A percentile compares a stretch with the other conserved stretches of the same genome.
These are phyloP conservation scores for Nannizziopsis arthrosporioides DNA, from an alignment of 2,329 filamentous ascomycete species.

Conservation along the genomic window DNA sequence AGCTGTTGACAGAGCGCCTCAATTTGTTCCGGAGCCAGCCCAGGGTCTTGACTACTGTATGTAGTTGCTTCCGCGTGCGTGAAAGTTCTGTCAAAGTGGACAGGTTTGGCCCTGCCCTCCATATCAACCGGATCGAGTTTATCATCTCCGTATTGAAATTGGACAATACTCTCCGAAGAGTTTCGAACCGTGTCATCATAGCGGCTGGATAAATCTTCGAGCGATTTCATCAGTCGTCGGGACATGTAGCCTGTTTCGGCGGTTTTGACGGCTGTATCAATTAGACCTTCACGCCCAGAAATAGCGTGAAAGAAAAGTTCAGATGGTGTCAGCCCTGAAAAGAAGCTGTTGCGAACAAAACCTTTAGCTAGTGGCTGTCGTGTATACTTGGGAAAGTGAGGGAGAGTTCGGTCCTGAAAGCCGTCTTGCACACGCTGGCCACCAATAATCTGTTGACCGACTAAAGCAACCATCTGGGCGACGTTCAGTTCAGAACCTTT, in stretches of 20 bases:
- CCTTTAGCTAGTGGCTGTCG: constrained; percentile 90
- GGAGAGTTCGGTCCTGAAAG: constrained; percentile 88
- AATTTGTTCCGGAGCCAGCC: constrained; percentile 65
- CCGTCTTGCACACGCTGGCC: constrained; percentile 86
- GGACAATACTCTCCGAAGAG: constrained; percentile 75
- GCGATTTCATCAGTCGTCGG: constrained; percentile 88
- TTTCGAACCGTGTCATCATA: constrained; percentile 95
- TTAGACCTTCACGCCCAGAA: constrained; percentile 92
- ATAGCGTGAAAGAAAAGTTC: constrained; percentile 99
- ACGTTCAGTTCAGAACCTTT: constrained; percentile 98
- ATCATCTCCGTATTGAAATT: constrained; percentile 96
- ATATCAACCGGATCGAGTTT: constrained; percentile 94
- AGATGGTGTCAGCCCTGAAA: constrained; percentile 74
- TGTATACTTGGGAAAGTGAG: constrained; percentile 89
- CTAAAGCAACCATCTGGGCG: constrained; percentile 94
- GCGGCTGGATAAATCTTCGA: constrained; percentile 85
- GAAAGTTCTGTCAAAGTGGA: constrained; percentile 85
- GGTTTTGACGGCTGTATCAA: constrained; percentile 98
- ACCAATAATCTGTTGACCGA: constrained; percentile 96
- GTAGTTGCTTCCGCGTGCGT: constrained; percentile 65
- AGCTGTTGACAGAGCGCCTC: constrained; percentile 54
- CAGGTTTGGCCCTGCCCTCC: constrained; percentile 86
- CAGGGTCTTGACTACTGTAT: constrained; percentile 63
- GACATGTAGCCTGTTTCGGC: constrained; percentile 99
- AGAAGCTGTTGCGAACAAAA: constrained; percentile 96